A percentile compares a stretch with the other conserved stretches of the same genome.
phyloP scores from a whole-genome alignment of 345 rosid species.

The Reutealis trisperma region DNA sequence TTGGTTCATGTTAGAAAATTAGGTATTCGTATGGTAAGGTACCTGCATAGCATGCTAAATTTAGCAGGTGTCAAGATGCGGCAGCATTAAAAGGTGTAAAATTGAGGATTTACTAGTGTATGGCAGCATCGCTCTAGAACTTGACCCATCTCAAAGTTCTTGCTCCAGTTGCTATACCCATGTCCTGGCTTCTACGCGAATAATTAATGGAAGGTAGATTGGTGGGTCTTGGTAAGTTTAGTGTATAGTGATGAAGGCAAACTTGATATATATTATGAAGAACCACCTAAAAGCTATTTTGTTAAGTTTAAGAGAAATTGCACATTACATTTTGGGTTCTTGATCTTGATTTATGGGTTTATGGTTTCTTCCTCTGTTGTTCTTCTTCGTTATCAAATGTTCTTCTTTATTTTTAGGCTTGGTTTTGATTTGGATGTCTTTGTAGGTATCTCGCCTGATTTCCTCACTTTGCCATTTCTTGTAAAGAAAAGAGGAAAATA shows the following conservation, averaged over 20 bases:
- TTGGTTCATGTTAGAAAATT: too few species aligned
- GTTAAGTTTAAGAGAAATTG: constrained; percentile 96
- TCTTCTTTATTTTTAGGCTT: too few species aligned
- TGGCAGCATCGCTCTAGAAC: constrained; percentile 90
- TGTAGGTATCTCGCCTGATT: constrained; percentile 51
- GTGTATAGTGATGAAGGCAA: constrained; percentile 58
- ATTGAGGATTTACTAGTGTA: too few species aligned
- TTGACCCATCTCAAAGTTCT: constrained; percentile 92
- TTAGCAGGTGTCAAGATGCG: too few species aligned
- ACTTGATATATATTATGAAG: constrained; percentile 92
- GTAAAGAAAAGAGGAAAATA: constrained; percentile 47
- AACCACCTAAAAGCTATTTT: constrained; percentile 87
- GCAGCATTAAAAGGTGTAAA: too few species aligned
- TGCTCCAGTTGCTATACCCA: constrained; percentile 41
- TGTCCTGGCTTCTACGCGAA: constrained; percentile 62
- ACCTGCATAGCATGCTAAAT: too few species aligned
- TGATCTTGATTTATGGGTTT: constrained; percentile 77
- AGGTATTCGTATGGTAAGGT: too few species aligned
- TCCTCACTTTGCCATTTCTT: constrained; percentile 58
- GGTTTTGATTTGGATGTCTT: too few species aligned
- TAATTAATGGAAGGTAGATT: constrained; percentile 53
- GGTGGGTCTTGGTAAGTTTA: constrained; percentile 23
- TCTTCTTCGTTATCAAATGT: constrained; percentile 64
- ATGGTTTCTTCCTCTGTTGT: constrained; percentile 84
- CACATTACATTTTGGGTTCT: constrained; percentile 89